A percentile compares a stretch with the other conserved stretches of the same genome.
Evolutionary conservation across 306 rosid species (phyloP).

Genomic region (Inga leiocalycina): DNA sequence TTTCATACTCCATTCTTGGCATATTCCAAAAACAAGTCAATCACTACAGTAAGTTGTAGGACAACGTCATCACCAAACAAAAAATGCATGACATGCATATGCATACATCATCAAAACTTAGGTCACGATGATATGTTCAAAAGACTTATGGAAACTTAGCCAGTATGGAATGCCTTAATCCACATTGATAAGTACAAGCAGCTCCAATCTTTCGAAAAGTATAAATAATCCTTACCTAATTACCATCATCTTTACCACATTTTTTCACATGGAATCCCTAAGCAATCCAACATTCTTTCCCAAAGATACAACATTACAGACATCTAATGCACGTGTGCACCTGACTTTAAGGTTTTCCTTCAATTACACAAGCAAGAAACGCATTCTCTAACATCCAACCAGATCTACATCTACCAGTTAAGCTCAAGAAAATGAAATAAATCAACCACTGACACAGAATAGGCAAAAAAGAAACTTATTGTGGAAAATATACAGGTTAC

Average conservation of each 20-base stretch:
- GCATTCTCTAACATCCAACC: background rate
- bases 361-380: background rate
- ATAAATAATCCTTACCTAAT: background rate
- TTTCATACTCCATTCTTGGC: background rate
- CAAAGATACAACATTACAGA: background rate
- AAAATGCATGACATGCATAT: background rate
- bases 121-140: background rate
- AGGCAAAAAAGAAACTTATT: background rate
- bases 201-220: background rate
- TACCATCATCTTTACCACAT: background rate
- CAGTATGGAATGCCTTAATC: background rate
- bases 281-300: background rate
- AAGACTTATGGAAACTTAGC: background rate
- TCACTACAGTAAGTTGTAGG: background rate
- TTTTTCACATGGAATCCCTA: background rate
- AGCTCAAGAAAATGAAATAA: background rate
- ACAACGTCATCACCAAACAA: background rate
- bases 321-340: background rate
- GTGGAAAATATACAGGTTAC: background rate
- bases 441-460: background rate
- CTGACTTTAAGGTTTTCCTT: background rate
- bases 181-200: background rate
- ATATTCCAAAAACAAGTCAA: background rate
- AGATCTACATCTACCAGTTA: background rate
- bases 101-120: background rate